Base-by-base conservation (phyloP, 2,329 filamentous ascomycete genomes). In the Pleoardoris graminearum region DNA sequence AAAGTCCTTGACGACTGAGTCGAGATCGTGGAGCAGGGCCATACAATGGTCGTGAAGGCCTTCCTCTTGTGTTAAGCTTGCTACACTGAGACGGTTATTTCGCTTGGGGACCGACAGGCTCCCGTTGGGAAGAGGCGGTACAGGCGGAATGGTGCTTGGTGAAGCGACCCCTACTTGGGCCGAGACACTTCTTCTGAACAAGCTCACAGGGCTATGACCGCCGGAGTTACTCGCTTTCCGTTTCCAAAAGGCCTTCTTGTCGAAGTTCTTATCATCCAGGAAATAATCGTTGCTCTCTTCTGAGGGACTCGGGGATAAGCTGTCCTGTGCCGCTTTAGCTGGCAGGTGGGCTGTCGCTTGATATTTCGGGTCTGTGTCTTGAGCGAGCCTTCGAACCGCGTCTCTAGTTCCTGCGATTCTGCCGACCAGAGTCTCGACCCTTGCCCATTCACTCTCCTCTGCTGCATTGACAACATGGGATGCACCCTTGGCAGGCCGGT, bases 161-260 rank as follows among this genome's bases (percentile, higher is more conserved):
- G 76, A 70, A 12, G 80, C 78, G 6, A 80, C 77, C 3, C 76
- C 75, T 17, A 82, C 69, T 63, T 85, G 82, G 11, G 79, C 76
- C 23, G 81, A 81, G n/a, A 80, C 73, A 58, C 75, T 80, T 67
- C 78, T 75, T 48, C 73, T 76, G 60, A 79, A 77, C 35, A 76
- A 61, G 49, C 62, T 77, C 57, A 75, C 70, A 17, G 74, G 74
- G 59, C 69, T 76, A 43, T 65, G 65, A 23, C 69, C 74, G 19
- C 71, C 76, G 19, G 75, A 76, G 36, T 71, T 76, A 63, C 86
- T 92, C 1, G 87, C 79, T 74, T 96, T 97, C 42, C 93, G 85
- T 72, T 91, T 96, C 94, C 94, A 99, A 68, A 99, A 97, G 0
- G 90, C 80, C 53, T 85, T 83, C 69, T 81, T 90, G 48, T 91